These are phyloP conservation scores for Misopates orontium DNA, from an alignment of 257 asterid genomes.

Conservation along the genomic window DNA sequence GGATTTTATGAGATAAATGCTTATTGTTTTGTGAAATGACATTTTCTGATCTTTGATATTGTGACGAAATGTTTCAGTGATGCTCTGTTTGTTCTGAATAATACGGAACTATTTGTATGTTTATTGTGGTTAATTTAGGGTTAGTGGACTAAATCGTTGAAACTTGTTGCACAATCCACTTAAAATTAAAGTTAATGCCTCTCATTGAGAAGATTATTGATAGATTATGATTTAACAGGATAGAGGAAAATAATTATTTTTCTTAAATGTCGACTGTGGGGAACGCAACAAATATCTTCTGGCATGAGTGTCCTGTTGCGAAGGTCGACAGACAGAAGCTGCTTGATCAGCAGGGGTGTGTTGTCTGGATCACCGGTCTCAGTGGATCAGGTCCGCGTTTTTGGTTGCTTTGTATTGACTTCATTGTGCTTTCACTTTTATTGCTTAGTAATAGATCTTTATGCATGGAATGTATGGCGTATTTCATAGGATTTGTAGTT, in stretches of 20 bases:
- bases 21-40: background rate
- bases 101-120: background rate
- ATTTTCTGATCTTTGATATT: background rate
- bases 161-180: background rate
- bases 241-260: constrained; percentile 18
- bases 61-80: constrained; percentile 3
- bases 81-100: background rate
- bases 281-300: constrained; percentile 78
- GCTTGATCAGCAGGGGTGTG: constrained; percentile 87
- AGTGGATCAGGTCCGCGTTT: constrained; percentile 83
- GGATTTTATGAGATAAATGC: constrained; percentile 4
- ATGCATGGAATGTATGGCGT: background rate
- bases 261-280: constrained; percentile 65
- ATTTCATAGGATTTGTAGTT: background rate
- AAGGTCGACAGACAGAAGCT: constrained; percentile 77
- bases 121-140: background rate
- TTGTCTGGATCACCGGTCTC: constrained; percentile 97
- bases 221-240: constrained; percentile 38
- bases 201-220: background rate
- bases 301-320: constrained; percentile 87
- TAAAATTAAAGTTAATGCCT: background rate
- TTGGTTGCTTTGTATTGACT: background rate
- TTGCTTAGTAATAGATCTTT: background rate
- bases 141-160: background rate
- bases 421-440: background rate